These are phyloP conservation scores for Anastatica hierochuntica DNA, from an alignment of 345 rosid genomes.

Conservation along the genomic window DNA sequence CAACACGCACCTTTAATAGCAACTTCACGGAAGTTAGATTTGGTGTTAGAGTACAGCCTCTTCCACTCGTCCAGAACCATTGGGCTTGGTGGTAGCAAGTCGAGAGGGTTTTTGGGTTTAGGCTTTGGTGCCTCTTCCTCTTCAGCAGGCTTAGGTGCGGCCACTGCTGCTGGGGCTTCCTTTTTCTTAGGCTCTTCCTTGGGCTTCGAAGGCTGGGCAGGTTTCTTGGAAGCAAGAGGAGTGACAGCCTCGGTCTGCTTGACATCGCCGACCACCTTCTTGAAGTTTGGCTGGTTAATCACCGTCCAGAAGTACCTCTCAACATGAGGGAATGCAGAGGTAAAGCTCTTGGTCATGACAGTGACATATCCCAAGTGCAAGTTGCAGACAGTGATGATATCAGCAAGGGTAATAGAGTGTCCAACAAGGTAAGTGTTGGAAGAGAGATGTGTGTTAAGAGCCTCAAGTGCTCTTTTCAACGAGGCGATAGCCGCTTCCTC, in stretches of 20 bases:
- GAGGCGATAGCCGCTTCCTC: conserved; percentile 73
- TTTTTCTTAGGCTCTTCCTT: conserved; percentile 67
- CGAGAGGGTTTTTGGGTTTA: conserved; percentile 89
- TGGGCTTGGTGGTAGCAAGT: conserved; percentile 81
- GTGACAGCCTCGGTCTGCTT: conserved; percentile 65
- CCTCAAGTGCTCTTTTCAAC: conserved; percentile 71
- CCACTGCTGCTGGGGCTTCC: conserved; percentile 38
- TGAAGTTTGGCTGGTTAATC: conserved; percentile 86
- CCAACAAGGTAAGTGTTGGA: conserved; percentile 87
- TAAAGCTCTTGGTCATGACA: conserved; percentile 67
- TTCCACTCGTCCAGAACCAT: conserved; percentile 98
- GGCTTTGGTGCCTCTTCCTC: conserved; percentile 79
- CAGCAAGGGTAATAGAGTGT: conserved; percentile 80
- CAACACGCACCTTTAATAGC: conserved; percentile 68
- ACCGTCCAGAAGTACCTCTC: conserved; percentile 98
- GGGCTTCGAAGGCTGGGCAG: conserved; percentile 54
- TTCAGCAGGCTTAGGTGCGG: conserved; percentile 29
- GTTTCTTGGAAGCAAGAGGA: conserved; percentile 55
- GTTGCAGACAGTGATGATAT: conserved; percentile 69
- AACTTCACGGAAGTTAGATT: conserved; percentile 90
- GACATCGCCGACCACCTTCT: conserved; percentile 69
- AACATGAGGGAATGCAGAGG: conserved; percentile 86
- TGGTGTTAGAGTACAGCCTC: conserved; percentile 96
- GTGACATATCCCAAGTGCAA: conserved; percentile 39
- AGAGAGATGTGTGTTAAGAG: conserved; percentile 61